Conservation (phyloP, 257 asterid species). For the Solanum piurae region DNA sequence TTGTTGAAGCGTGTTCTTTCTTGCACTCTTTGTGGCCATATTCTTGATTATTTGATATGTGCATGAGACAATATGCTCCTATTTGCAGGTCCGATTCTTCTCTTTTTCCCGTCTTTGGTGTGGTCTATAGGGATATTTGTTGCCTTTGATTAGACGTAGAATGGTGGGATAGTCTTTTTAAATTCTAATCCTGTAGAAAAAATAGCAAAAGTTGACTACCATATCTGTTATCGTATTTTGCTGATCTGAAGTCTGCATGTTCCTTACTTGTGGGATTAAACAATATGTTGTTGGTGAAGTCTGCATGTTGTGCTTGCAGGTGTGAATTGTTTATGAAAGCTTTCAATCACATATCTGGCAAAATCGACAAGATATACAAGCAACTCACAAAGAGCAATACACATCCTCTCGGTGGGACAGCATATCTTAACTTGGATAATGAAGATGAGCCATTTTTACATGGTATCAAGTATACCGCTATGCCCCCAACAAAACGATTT, state of each 20-base stretch:
- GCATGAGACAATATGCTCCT: not conserved
- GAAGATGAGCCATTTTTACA: slow-evolving; percentile 91
- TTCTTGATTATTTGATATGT: not conserved
- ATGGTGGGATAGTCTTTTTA: not conserved
- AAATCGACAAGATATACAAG: slow-evolving; percentile 67
- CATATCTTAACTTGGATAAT: slow-evolving; percentile 82
- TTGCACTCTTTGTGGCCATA: not conserved
- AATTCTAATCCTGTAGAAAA: not conserved
- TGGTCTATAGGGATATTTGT: not conserved
- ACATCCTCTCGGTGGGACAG: slow-evolving; percentile 94
- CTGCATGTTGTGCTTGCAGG: slow-evolving; percentile 30
- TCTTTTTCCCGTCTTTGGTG: not conserved
- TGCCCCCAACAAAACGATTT: slow-evolving; percentile 92
- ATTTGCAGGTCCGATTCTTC: not conserved
- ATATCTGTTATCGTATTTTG: not conserved
- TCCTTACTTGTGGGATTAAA: not conserved
- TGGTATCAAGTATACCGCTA: slow-evolving; percentile 89
- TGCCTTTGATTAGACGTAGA: not conserved
- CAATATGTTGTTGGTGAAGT: not conserved
- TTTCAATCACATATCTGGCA: slow-evolving; percentile 31
- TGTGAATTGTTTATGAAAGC: slow-evolving; percentile 82
- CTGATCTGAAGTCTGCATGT: not conserved
- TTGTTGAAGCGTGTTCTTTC: not conserved
- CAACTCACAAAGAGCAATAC: slow-evolving; percentile 86
- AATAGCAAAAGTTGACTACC: not conserved